phyloP scores from a whole-genome alignment of 345 rosid genomes.

The Eucalyptus curtisii region DNA sequence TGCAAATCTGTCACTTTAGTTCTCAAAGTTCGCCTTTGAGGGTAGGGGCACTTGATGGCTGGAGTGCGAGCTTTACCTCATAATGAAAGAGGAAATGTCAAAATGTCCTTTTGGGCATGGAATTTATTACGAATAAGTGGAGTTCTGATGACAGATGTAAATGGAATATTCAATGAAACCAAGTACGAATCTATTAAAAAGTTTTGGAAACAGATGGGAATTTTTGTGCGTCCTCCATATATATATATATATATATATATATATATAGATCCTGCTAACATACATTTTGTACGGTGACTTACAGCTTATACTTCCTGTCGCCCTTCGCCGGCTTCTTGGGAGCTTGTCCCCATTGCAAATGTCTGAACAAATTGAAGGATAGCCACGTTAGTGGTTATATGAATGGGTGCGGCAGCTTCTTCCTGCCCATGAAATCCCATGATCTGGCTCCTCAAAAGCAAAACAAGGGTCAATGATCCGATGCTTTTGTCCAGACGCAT shows the following conservation, averaged over 20 bases:
- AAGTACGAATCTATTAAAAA: too few species aligned
- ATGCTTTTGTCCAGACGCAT: background rate
- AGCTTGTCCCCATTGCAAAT: background rate
- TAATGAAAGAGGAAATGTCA: background rate
- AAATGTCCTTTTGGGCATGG: background rate
- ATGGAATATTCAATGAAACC: background rate
- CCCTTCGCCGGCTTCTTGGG: background rate
- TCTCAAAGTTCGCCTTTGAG: background rate
- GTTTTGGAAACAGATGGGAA: too few species aligned
- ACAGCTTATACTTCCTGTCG: background rate
- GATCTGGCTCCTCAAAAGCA: background rate
- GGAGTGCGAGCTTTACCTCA: too few species aligned
- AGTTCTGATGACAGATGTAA: background rate
- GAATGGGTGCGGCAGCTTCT: background rate
- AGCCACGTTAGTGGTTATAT: background rate
- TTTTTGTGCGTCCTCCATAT: background rate
- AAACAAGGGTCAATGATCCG: background rate
- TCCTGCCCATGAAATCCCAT: background rate
- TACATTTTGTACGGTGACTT: background rate
- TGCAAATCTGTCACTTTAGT: background rate
- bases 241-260: background rate
- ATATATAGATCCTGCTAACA: background rate
- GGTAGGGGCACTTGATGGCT: background rate
- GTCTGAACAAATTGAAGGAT: background rate
- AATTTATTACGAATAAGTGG: background rate